Conservation (phyloP, 768 basidiomycete genomes). For the Roridomyces roridus region DNA sequence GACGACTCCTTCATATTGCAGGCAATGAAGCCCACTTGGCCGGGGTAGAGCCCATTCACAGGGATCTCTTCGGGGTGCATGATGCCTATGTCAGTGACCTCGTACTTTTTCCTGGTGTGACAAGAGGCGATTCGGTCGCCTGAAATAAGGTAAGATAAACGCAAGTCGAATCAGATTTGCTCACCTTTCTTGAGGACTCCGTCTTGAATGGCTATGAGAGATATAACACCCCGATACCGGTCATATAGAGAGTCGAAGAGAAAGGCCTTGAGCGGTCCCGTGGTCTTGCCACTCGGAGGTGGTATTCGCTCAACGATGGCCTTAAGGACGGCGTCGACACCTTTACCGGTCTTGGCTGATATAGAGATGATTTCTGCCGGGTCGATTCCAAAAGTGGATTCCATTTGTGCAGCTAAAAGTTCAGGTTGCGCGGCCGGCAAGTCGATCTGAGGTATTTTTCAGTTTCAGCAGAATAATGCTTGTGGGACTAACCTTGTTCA, state of each 20-base stretch:
- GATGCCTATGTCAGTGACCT: conserved; percentile 21
- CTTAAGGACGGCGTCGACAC: conserved; percentile 76
- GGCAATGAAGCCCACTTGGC: conserved; percentile 88
- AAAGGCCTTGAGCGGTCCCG: conserved; percentile 77
- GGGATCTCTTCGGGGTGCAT: conserved; percentile 48
- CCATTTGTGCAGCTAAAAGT: conserved; percentile 80
- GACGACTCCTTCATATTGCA: conserved; percentile 98
- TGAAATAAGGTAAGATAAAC: conserved; percentile 33
- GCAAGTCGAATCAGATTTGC: conserved; percentile 2
- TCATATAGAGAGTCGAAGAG: conserved; percentile 98
- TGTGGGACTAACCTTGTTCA: conserved; percentile 76
- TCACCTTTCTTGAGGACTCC: conserved; percentile 85
- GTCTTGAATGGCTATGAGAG: conserved; percentile 80
- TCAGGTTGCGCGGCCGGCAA: conserved; percentile 88
- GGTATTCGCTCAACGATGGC: conserved; percentile 88
- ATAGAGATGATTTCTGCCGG: conserved; percentile 77
- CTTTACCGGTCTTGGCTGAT: conserved; percentile 92
- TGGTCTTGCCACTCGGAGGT: conserved; percentile 64
- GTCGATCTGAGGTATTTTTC: conserved; percentile 69
- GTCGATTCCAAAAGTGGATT: conserved; percentile 82
- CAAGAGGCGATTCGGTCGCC: conserved; percentile 92
- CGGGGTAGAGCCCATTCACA: conserved; percentile 68
- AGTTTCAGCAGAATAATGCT: neutral
- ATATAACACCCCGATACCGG: conserved; percentile 94
- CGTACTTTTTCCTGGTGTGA: conserved; percentile 47